Percentiles rank a stretch among this genome's conserved stretches.
phyloP scores from a whole-genome alignment of 1,139 yeast genomes.

The Blastobotrys arbuscula region DNA sequence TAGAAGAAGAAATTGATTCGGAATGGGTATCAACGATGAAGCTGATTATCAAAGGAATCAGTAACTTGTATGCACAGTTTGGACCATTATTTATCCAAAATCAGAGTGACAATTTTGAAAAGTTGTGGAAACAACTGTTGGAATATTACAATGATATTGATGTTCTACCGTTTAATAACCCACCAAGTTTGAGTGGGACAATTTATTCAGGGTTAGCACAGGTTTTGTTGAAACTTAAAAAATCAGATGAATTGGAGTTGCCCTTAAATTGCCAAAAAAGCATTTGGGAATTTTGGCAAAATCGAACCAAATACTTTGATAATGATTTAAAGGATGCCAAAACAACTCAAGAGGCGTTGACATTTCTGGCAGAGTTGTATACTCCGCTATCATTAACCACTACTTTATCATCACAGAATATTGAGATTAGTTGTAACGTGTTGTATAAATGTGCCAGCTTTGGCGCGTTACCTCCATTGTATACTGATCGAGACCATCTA shows the following conservation, averaged over 20 bases:
- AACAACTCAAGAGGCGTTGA: constrained; percentile 27
- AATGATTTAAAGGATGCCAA: constrained; percentile 19
- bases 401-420: constrained; percentile 15
- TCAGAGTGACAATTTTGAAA: constrained; percentile 22
- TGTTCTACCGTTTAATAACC: not conserved
- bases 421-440: constrained; percentile 19
- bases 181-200: constrained; percentile 2
- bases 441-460: constrained; percentile 25
- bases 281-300: constrained; percentile 60
- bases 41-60: constrained; percentile 54
- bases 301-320: constrained; percentile 32
- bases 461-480: constrained; percentile 29
- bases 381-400: constrained; percentile 21
- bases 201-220: constrained; percentile 50
- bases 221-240: constrained; percentile 37
- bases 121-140: constrained; percentile 50
- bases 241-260: constrained; percentile 18
- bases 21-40: constrained; percentile 56
- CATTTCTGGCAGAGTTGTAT: constrained; percentile 28
- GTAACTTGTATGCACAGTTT: constrained; percentile 46
- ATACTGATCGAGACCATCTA: constrained; percentile 30
- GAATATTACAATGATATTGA: constrained; percentile 40
- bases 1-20: constrained; percentile 17
- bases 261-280: constrained; percentile 39
- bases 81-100: constrained; percentile 32